Evolutionary conservation across 306 rosid species (phyloP).

Genomic region (Cyamopsis tetragonoloba): DNA sequence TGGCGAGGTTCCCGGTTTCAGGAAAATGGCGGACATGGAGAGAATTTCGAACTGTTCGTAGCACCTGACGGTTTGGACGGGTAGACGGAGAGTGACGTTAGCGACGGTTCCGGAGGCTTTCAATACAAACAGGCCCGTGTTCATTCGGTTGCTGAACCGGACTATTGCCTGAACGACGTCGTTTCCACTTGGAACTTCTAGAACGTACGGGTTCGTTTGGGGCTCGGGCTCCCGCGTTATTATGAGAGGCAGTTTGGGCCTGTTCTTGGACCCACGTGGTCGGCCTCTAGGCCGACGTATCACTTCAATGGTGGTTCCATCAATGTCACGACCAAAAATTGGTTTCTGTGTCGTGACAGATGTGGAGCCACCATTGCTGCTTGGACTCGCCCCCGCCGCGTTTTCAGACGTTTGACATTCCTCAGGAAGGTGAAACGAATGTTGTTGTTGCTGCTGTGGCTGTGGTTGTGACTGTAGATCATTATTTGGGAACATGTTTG

Average conservation of each 20-base stretch:
- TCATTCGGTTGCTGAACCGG: conserved; percentile 55
- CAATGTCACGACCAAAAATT: conserved; percentile 16
- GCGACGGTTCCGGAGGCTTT: conserved; percentile 66
- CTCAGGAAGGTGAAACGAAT: conserved; percentile 38
- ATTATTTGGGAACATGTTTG: conserved; percentile 61
- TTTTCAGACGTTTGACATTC: conserved; percentile 59
- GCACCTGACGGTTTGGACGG: conserved; percentile 58
- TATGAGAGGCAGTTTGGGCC: conserved; percentile 51
- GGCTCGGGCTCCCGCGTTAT: conserved; percentile 52
- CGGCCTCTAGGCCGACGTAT: conserved; percentile 70
- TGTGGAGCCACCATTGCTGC: conserved; percentile 43
- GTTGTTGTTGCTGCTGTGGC: conserved; percentile 22
- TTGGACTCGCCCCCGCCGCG: too few relatives aligned
- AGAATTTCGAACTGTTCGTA: conserved; percentile 66
- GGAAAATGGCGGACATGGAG: conserved; percentile 63
- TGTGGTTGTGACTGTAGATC: too few relatives aligned
- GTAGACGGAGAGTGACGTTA: too few relatives aligned
- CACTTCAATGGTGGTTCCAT: conserved; percentile 63
- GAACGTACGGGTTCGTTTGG: conserved; percentile 64
- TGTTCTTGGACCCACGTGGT: conserved; percentile 88
- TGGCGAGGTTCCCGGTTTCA: conserved; percentile 29
- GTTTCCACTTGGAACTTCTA: conserved; percentile 58
- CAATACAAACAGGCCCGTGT: conserved; percentile 53
- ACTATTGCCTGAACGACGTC: conserved; percentile 64
- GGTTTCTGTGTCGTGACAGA: background rate